These are phyloP conservation scores for Pleurotus tuoliensis DNA, from an alignment of 768 basidiomycete genomes.

Conservation along the genomic window DNA sequence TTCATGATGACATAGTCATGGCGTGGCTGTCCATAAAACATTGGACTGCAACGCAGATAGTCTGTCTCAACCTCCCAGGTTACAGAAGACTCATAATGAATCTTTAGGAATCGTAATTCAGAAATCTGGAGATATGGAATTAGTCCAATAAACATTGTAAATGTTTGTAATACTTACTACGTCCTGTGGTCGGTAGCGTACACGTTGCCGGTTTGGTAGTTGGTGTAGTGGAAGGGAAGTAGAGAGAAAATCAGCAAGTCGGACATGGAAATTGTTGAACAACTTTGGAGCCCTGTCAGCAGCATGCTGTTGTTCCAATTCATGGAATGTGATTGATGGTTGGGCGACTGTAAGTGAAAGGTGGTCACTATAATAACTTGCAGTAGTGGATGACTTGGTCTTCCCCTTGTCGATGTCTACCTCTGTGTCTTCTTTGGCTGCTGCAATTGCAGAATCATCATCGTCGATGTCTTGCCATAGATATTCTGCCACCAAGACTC, in stretches of 20 bases:
- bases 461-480: not conserved
- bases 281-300: not conserved
- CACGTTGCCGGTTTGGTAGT: not conserved
- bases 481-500: not conserved
- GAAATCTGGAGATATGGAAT: not conserved
- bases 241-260: not conserved
- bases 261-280: not conserved
- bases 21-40: conserved; percentile 19
- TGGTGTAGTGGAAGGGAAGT: not conserved
- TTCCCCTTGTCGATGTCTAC: not conserved
- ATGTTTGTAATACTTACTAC: not conserved
- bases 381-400: not conserved
- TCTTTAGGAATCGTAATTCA: not conserved
- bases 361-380: not conserved
- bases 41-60: conserved; percentile 25
- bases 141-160: not conserved
- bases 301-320: not conserved
- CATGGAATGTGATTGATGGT: not conserved
- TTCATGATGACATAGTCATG: conserved; percentile 26
- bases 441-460: not conserved
- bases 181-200: not conserved
- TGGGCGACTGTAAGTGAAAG: conserved; percentile 5
- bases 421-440: not conserved
- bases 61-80: conserved; percentile 25
- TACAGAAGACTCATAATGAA: conserved; percentile 21